Percentiles rank a stretch among this genome's conserved stretches.
phyloP scores from a whole-genome alignment of 768 basidiomycete species.

The Russula griseocarnosa region DNA sequence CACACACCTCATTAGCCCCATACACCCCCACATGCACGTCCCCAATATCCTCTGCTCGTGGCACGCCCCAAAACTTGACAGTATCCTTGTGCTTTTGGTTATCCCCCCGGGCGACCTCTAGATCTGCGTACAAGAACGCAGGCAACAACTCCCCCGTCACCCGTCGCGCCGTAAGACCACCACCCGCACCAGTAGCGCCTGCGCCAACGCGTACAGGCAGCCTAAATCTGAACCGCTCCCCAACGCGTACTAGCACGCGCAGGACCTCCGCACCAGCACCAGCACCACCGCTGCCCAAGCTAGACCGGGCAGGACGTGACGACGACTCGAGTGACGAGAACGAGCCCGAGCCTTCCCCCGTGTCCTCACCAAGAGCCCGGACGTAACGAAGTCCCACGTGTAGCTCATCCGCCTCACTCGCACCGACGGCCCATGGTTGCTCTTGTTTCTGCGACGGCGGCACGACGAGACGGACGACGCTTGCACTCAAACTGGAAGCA shows the following conservation, averaged over 20 bases:
- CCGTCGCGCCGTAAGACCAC: constrained; percentile 19
- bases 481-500: constrained; percentile 62
- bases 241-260: constrained; percentile 27
- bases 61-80: constrained; percentile 29
- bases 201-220: constrained; percentile 21
- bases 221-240: constrained; percentile 29
- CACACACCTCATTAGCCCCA: constrained; percentile 18
- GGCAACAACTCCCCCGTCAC: constrained; percentile 23
- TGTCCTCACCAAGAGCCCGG: constrained; percentile 59
- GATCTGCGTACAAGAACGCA: constrained; percentile 26
- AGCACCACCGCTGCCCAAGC: constrained; percentile 15
- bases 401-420: constrained; percentile 55
- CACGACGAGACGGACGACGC: constrained; percentile 42
- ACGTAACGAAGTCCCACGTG: constrained; percentile 68
- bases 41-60: constrained; percentile 27
- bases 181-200: constrained; percentile 6
- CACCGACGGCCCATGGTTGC: not conserved
- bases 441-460: constrained; percentile 5
- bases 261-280: constrained; percentile 17
- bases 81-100: constrained; percentile 20
- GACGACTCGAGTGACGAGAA: constrained; percentile 64
- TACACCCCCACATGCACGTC: constrained; percentile 27
- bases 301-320: constrained; percentile 37
- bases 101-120: constrained; percentile 22
- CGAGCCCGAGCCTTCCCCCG: constrained; percentile 42